Conservation (phyloP, 306 rosid genomes). For the Morella rubra region DNA sequence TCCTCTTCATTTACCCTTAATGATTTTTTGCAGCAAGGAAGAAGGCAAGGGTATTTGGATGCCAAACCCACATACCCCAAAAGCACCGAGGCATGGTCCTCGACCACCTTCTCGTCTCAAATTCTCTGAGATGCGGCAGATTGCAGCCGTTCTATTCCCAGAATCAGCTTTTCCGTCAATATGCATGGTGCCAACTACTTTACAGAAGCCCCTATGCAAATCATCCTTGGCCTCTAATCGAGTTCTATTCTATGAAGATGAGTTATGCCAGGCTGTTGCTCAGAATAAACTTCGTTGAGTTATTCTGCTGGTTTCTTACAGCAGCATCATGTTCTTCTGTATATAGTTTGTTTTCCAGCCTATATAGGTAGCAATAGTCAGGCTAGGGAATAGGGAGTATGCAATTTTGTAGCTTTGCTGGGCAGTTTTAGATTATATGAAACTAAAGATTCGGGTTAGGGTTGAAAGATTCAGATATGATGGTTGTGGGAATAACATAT, state of each 20-base stretch:
- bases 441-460: slow-evolving; percentile 44
- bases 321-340: slow-evolving; percentile 35
- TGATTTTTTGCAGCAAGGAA: slow-evolving; percentile 57
- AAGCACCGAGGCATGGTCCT: slow-evolving; percentile 92
- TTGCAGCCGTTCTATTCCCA: slow-evolving; percentile 90
- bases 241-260: slow-evolving; percentile 93
- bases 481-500: slow-evolving; percentile 43
- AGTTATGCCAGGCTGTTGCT: slow-evolving; percentile 92
- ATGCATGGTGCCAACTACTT: slow-evolving; percentile 68
- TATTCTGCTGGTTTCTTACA: slow-evolving; percentile 12
- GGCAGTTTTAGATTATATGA: slow-evolving; percentile 57
- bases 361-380: slow-evolving; percentile 37
- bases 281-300: slow-evolving; percentile 84
- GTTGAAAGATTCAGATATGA: slow-evolving; percentile 30
- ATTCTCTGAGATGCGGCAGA: slow-evolving; percentile 82
- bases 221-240: slow-evolving; percentile 86
- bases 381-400: slow-evolving; percentile 41
- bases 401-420: slow-evolving; percentile 63
- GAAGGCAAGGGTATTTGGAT: slow-evolving; percentile 54
- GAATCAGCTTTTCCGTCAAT: slow-evolving; percentile 71
- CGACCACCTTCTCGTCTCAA: slow-evolving; percentile 91
- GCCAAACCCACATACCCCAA: slow-evolving; percentile 79
- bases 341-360: slow-evolving; percentile 41
- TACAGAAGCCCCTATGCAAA: slow-evolving; percentile 78
- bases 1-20: not conserved